Base-by-base conservation (phyloP, 495 filamentous ascomycete species). In the Podospora conica region DNA sequence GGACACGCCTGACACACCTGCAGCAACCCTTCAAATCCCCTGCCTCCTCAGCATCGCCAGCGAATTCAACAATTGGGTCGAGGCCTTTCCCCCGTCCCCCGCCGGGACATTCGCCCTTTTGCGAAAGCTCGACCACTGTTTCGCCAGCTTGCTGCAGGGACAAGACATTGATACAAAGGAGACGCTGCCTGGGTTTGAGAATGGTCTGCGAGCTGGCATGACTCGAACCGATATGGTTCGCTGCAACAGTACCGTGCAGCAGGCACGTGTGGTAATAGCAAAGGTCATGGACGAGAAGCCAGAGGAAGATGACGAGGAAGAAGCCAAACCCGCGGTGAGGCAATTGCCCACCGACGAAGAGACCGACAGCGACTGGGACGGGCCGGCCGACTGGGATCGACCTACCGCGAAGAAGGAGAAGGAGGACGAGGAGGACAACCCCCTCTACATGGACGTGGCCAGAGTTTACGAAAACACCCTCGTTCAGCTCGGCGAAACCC, bases 181-280 rank as follows among this genome's bases (percentile, higher is more conserved):
- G 10, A 70, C 80, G 0, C 77, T 96, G 2, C 87, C 90, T 0
- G 91, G 91, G 0, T 90, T 91, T 66, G 83, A 84, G 62, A 79
- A 84, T 63, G 80, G 83, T 24, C 81, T 83, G 7, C 66, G 76
- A 25, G 70, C 58, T 3, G 83, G 81, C 9, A 74, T 84, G 69
- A 87, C 85, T 73, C 84, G 80, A 60, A 92, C 89, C 0, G 90
- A 96, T 73, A 95, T 91, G 81, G 90, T 97, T 20, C 83, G 93
- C 53, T 88, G 92, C 61, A 90, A 88, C 74, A 88, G 89, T 69
- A 72, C 93, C 23, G 89, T 91, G 2, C 89, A 93, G 74, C 80
- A 84, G 61, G 87, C 87, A 18, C 78, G 90, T 31, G 80, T 94
- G 25, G 68, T 85, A 21, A 84, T 92, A 28, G 83, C 90, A 22